Evolutionary conservation across 495 filamentous ascomycete genomes (phyloP).

Genomic region (Xylaria venustula): DNA sequence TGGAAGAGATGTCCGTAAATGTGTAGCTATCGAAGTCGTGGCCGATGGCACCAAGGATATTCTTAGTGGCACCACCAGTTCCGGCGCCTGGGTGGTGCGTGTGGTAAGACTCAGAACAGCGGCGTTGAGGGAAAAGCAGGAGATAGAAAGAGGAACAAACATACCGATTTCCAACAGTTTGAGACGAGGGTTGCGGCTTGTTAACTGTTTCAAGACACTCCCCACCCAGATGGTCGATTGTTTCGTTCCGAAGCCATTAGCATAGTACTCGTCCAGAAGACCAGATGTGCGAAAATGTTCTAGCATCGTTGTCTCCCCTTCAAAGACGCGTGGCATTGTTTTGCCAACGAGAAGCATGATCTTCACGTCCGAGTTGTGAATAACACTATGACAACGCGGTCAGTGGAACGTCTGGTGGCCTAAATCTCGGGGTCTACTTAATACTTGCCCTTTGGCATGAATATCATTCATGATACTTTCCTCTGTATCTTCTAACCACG

Average conservation of each 20-base stretch:
- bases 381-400: background rate
- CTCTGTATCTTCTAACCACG: constrained; percentile 34
- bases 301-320: constrained; percentile 32
- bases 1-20: constrained; percentile 45
- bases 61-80: constrained; percentile 43
- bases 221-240: constrained; percentile 5
- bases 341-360: constrained; percentile 30
- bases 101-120: constrained; percentile 23
- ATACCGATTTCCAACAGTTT: constrained; percentile 33
- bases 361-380: background rate
- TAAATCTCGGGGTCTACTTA: background rate
- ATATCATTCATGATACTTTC: constrained; percentile 20
- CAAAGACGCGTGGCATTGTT: constrained; percentile 29
- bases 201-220: constrained; percentile 28
- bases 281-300: constrained; percentile 28
- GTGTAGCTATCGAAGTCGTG: constrained; percentile 34
- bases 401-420: background rate
- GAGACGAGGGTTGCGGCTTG: constrained; percentile 34
- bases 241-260: background rate
- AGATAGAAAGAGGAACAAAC: constrained; percentile 24
- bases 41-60: constrained; percentile 22
- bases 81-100: constrained; percentile 33
- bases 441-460: background rate
- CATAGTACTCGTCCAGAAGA: constrained; percentile 37
- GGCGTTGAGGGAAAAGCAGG: background rate